These are phyloP conservation scores for Metschnikowia chrysomelidarum DNA, from an alignment of 805 yeast species.

Conservation along the genomic window DNA sequence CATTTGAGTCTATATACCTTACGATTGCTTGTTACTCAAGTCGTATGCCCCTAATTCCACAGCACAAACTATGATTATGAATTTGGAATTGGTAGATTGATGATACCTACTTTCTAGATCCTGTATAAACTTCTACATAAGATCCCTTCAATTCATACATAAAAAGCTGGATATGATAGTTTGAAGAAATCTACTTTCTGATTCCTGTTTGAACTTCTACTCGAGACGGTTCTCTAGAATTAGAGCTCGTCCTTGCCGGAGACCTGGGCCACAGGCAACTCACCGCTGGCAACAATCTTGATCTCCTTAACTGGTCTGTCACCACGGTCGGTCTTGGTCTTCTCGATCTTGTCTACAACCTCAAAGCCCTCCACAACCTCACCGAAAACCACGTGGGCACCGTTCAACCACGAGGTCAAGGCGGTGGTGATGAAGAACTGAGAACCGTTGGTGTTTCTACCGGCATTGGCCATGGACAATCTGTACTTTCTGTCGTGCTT, in stretches of 20 bases:
- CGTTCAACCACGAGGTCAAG: slow-evolving; percentile 87
- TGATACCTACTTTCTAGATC: too few relatives aligned
- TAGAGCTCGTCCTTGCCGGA: slow-evolving; percentile 31
- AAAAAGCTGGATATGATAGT: too few relatives aligned
- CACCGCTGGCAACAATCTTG: slow-evolving; percentile 70
- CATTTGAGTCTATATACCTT: too few relatives aligned
- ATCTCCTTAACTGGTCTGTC: slow-evolving; percentile 72
- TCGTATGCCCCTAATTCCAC: too few relatives aligned
- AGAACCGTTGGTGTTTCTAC: slow-evolving; percentile 80
- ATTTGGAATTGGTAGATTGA: too few relatives aligned
- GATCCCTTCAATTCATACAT: too few relatives aligned
- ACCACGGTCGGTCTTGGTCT: slow-evolving; percentile 62
- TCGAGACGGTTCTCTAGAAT: neutral
- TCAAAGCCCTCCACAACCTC: slow-evolving; percentile 89
- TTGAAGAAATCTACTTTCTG: too few relatives aligned
- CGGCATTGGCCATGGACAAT: slow-evolving; percentile 79
- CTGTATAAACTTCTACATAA: too few relatives aligned
- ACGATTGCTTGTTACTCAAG: too few relatives aligned
- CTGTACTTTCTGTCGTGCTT: slow-evolving; percentile 70
- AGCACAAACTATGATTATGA: too few relatives aligned
- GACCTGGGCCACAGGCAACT: slow-evolving; percentile 36
- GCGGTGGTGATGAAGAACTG: slow-evolving; percentile 96
- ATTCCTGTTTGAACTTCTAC: too few relatives aligned
- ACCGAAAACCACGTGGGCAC: slow-evolving; percentile 95
- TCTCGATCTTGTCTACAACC: slow-evolving; percentile 71